Evolutionary conservation across 768 basidiomycete genomes (phyloP).

Genomic region (Psilocybe tampanensis): DNA sequence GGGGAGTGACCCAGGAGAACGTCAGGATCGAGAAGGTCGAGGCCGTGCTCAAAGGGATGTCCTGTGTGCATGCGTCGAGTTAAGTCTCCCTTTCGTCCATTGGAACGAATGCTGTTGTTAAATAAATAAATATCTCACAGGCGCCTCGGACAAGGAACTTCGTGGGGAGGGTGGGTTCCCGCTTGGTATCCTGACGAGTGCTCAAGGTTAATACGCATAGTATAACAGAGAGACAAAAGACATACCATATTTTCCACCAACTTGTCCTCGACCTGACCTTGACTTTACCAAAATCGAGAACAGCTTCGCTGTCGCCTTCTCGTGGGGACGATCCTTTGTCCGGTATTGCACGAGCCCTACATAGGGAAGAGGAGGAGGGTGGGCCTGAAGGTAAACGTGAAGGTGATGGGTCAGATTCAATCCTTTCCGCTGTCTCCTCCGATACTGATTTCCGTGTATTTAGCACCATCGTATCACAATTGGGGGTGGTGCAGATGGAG

Average conservation of each 20-base stretch:
- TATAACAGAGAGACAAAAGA: background rate
- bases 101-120: no score
- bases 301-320: background rate
- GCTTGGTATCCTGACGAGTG: slow-evolving; percentile 51
- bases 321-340: no score
- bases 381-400: no score
- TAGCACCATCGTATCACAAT: no score
- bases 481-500: no score
- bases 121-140: no score
- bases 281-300: slow-evolving; percentile 43
- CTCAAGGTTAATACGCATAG: background rate
- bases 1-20: slow-evolving; percentile 65
- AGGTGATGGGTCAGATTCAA: no score
- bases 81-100: no score
- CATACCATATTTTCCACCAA: slow-evolving; percentile 62
- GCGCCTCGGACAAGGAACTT: slow-evolving; percentile 55
- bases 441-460: no score
- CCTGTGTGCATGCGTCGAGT: slow-evolving; percentile 24
- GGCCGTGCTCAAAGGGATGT: slow-evolving; percentile 61
- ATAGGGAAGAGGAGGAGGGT: no score
- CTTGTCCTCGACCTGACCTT: slow-evolving; percentile 41
- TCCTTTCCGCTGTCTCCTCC: no score
- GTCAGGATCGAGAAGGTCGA: slow-evolving; percentile 62
- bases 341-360: no score
- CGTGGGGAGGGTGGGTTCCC: slow-evolving; percentile 61